phyloP scores from a whole-genome alignment of 352 stramenopile species.

The Phytophthora fragariaefolia region DNA sequence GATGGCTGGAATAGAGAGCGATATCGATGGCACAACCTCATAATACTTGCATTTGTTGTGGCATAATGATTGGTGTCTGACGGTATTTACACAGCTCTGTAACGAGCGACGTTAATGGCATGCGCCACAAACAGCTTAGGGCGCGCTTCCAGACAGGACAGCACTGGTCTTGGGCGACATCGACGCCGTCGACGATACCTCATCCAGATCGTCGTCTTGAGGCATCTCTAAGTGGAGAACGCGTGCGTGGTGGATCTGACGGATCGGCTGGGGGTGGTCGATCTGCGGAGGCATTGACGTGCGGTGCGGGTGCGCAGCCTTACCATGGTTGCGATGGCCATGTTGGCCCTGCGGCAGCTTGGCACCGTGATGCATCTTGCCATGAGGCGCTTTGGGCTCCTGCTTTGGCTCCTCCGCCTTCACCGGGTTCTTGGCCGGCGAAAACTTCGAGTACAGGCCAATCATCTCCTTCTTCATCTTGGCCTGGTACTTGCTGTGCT shows the following conservation, averaged over 20 bases:
- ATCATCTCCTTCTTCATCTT: slow-evolving; percentile 53
- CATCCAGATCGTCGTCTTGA: slow-evolving; percentile 38
- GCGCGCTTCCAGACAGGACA: slow-evolving; percentile 22
- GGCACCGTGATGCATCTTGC: slow-evolving; percentile 28
- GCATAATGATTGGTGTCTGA: slow-evolving; percentile 24
- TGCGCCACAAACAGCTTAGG: slow-evolving; percentile 12
- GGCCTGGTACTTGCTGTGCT: slow-evolving; percentile 73
- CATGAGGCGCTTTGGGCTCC: slow-evolving; percentile 24
- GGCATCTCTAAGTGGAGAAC: slow-evolving; percentile 38
- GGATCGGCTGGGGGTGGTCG: slow-evolving; percentile 36
- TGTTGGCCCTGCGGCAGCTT: slow-evolving; percentile 27
- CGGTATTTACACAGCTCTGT: slow-evolving; percentile 30
- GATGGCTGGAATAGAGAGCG: slow-evolving; percentile 26
- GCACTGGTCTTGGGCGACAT: slow-evolving; percentile 45
- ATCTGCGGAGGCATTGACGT: slow-evolving; percentile 37
- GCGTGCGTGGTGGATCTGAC: slow-evolving; percentile 34
- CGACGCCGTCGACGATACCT: slow-evolving; percentile 30
- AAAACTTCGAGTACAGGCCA: slow-evolving; percentile 42
- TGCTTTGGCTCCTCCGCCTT: slow-evolving; percentile 36
- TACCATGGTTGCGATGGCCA: slow-evolving; percentile 24
- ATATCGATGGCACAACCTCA: slow-evolving; percentile 28
- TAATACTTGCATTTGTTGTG: slow-evolving; percentile 32
- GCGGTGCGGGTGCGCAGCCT: slow-evolving; percentile 26
- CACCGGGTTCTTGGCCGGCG: slow-evolving; percentile 35
- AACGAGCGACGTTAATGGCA: slow-evolving; percentile 4